These are phyloP conservation scores for Euphrasia confusa DNA, from an alignment of 257 asterid genomes.

Conservation along the genomic window DNA sequence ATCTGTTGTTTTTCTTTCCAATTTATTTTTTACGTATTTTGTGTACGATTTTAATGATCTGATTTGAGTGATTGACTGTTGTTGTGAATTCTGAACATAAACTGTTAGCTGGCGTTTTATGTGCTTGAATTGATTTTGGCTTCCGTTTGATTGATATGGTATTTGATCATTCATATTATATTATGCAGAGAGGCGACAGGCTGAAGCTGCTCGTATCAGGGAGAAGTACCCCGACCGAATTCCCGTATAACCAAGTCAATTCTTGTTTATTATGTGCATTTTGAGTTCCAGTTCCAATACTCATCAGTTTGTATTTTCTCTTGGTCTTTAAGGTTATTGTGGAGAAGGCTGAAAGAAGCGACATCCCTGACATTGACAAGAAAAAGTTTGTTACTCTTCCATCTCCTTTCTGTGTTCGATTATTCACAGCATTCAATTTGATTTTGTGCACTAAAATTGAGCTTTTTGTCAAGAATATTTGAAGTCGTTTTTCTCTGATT, in stretches of 20 bases:
- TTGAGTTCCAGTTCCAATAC: neutral
- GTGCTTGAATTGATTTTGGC: neutral
- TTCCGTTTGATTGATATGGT: neutral
- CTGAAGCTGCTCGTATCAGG: slow-evolving; percentile 96
- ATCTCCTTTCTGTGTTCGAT: slow-evolving; percentile 9
- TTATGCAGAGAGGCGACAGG: slow-evolving; percentile 91
- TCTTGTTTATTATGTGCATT: neutral
- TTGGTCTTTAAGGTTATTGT: slow-evolving; percentile 63
- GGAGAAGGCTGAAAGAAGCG: slow-evolving; percentile 91
- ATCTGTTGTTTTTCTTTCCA: neutral
- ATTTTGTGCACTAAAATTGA: neutral
- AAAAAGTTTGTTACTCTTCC: slow-evolving; percentile 34
- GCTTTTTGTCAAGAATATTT: slow-evolving; percentile 5
- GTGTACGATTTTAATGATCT: neutral
- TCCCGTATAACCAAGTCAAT: slow-evolving; percentile 44
- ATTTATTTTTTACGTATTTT: neutral
- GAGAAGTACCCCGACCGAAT: slow-evolving; percentile 99
- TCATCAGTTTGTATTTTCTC: slow-evolving; percentile 11
- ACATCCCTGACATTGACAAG: slow-evolving; percentile 87
- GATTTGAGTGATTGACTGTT: neutral
- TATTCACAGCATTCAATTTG: neutral
- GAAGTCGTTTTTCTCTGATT: neutral
- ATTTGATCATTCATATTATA: neutral
- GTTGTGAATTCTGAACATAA: neutral
- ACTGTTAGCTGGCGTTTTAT: neutral